Evolutionary conservation across 106 monocot genomes (phyloP), one percentile per base, ranked within the genome.

Genomic region (Dioscorea alata): DNA sequence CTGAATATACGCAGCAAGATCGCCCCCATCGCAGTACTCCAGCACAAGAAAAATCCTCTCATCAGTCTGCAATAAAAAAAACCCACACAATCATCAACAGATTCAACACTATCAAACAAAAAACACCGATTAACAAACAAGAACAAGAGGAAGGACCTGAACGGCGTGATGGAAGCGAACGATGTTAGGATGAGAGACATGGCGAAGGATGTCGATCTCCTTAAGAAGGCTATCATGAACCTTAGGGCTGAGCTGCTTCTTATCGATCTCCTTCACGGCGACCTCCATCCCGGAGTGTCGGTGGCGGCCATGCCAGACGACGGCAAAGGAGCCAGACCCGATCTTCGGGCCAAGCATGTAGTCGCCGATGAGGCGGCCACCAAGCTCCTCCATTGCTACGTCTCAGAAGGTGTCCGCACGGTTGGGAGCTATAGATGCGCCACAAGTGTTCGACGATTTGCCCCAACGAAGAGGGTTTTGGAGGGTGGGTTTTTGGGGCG

Each of bases 21-120:
- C 97, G 33, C 97, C 97, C 48, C 97, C 97, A 76, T 76, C 80
- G 60, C 97, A 99, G 73, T 87, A 99, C 57, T 99, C 97, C 53
- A 99, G 62, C 50, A 99, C 61, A 20, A 93, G 78, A 85, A 80
- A 99, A 73, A 99, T 90, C 49, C 75, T 92, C n/a, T 79, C 83
- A 57, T 73, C 32, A 6, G 60, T 79, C 87, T 99, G 69, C 51
- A 2, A 42, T 42, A 6, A 42, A 42, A 42, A 42, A 42, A 42
- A 42, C 42, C 42, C 42, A 8, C 42, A 42, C 12, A 28, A 10
- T 16, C 9, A 48, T 42, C 42, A 1, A 28, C 28, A 28, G 28
- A 28, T 28, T 28, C 28, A 42, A 42, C 42, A 42, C 42, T 42
- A 22, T 28, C 20, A 12, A 23, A 61, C n/a, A 16, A 64, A 62